A percentile compares a stretch with the other conserved stretches of the same genome.
These are phyloP conservation scores for Microascus cirrosus DNA, from an alignment of 2,329 filamentous ascomycete genomes.

Conservation along the genomic window DNA sequence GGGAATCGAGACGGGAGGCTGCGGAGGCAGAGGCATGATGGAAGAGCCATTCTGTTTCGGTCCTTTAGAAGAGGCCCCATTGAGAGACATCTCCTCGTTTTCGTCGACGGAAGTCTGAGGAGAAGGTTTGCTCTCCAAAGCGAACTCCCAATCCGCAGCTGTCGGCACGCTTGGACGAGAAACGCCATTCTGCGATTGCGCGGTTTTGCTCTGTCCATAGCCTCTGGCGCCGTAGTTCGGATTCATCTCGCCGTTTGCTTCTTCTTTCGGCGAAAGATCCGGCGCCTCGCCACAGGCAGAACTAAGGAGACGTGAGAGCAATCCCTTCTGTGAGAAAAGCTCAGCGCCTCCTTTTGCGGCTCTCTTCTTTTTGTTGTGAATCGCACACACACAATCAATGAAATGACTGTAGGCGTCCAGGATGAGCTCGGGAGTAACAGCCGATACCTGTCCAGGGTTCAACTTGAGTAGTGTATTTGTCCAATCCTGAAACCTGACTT, in stretches of 20 bases:
- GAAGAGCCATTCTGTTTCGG: background rate
- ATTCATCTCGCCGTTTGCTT: background rate
- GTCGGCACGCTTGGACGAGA: background rate
- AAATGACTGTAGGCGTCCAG: slow-evolving; percentile 3
- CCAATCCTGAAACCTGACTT: slow-evolving; percentile 2
- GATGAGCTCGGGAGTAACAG: background rate
- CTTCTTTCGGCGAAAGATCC: background rate
- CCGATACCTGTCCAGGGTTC: background rate
- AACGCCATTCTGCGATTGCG: background rate
- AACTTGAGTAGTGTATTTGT: background rate
- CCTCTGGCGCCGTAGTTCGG: background rate
- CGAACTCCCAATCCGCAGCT: background rate
- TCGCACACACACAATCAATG: background rate
- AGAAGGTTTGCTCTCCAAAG: background rate
- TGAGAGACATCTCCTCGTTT: background rate
- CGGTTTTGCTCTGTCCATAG: background rate
- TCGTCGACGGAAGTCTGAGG: background rate
- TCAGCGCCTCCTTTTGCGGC: slow-evolving; percentile 2
- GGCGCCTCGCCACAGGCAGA: background rate
- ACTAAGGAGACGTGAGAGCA: background rate
- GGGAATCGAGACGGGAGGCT: slow-evolving; percentile 10
- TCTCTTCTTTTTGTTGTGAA: slow-evolving; percentile 2
- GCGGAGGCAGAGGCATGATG: background rate
- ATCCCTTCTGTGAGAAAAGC: background rate
- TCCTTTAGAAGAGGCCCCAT: background rate